Conservation (phyloP, 164 flowering plant genomes). For the Vitis rotundifolia region DNA sequence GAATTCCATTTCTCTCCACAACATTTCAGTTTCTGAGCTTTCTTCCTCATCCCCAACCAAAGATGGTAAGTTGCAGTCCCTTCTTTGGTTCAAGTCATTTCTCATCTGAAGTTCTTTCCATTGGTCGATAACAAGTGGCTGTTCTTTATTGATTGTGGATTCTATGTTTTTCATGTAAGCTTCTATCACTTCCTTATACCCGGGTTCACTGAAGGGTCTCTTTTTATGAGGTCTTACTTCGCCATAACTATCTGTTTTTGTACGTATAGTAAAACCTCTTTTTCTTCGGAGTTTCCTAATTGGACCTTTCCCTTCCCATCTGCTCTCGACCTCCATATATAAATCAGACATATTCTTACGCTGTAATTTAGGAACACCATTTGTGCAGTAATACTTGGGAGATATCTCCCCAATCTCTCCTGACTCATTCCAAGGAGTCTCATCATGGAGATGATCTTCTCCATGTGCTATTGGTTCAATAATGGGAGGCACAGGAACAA, state of each 20-base stretch:
- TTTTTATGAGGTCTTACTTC: slow-evolving; percentile 20
- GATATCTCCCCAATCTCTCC: slow-evolving; percentile 20
- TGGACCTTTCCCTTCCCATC: slow-evolving; percentile 18
- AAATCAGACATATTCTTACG: slow-evolving; percentile 19
- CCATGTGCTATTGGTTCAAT: slow-evolving; percentile 11
- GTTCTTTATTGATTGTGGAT: slow-evolving; percentile 39
- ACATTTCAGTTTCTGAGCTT: slow-evolving; percentile 58
- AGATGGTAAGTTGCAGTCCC: slow-evolving; percentile 4
- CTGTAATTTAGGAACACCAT: slow-evolving; percentile 4
- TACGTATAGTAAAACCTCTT: slow-evolving; percentile 1
- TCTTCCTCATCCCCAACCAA: slow-evolving; percentile 37
- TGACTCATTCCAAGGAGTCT: slow-evolving; percentile 14
- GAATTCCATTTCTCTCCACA: slow-evolving; percentile 86
- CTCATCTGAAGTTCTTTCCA: slow-evolving; percentile 48
- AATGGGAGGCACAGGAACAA: slow-evolving; percentile 32
- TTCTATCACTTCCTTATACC: slow-evolving; percentile 55
- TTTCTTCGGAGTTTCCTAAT: slow-evolving; percentile 11
- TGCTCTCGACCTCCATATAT: slow-evolving; percentile 17
- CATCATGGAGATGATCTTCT: slow-evolving; percentile 8
- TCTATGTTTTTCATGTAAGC: slow-evolving; percentile 73
- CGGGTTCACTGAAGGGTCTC: slow-evolving; percentile 32
- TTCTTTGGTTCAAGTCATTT: slow-evolving; percentile 17
- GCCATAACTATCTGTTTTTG: slow-evolving; percentile 20
- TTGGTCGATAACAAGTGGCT: slow-evolving; percentile 47
- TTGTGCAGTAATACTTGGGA: slow-evolving; percentile 15